Evolutionary conservation across 1,284 basidiomycete species (phyloP), one percentile per base, ranked within the genome.

Genomic region (Neonothopanus nambi): DNA sequence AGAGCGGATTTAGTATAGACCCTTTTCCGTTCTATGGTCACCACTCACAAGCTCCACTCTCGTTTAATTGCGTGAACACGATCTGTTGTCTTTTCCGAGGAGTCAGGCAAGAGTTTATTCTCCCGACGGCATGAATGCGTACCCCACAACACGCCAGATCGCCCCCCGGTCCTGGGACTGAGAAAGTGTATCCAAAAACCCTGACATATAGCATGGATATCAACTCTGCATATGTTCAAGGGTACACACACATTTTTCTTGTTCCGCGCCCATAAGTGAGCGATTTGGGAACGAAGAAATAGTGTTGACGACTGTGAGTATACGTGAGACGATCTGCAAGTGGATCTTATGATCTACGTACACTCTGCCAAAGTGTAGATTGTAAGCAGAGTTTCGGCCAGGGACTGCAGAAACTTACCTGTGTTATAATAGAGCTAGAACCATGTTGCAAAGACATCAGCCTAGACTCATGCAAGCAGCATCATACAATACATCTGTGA

Each of bases 91-190:
- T 82, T 56, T 17, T 23, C 26, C 23, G 21, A 37, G 20, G 15
- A 36, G n/a, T 26, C 38, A 38, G 40, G 51, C n/a, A 20, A n/a
- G n/a, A 44, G 24, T n/a, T n/a, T n/a, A 11, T 8, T 2, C 11
- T 43, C 15, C 17, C 24, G 37, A 33, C 8, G 17, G 17, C 12
- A n/a, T 17, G 5, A 12, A 17, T n/a, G 56, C 61, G 38, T 64
- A 81, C 74, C 80, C 80, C 12, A 87, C 69, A 12, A 87, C 65
- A 37, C 80, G 77, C 84, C 85, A 87, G 3, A 75, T 65, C 3
- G 84, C 80, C 1, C 80, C 80, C 38, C 81, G 70, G 0, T 65
- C 57, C 62, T 77, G 70, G 8, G 80, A 81, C 44, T 77, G 62
- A 1, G 71, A 70, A 18, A 87, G 66, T 1, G 76, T 77, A 45